Evolutionary conservation across 441 rosid species (phyloP).

Genomic region (Kokia cookei): DNA sequence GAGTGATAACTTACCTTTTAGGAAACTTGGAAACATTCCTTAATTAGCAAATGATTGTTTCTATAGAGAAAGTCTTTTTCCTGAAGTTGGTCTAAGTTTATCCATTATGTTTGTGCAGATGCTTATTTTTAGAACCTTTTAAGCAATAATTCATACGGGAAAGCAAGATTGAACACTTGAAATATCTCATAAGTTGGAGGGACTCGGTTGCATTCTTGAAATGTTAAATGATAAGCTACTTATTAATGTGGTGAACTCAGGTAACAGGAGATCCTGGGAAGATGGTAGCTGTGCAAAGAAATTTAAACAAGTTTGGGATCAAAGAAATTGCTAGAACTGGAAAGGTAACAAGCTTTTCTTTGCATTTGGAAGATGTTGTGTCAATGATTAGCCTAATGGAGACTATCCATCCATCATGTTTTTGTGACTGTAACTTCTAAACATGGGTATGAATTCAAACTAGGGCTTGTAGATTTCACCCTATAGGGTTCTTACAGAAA

Average conservation of each 20-base stretch:
- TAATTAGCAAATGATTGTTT: too few relatives aligned
- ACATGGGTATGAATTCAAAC: neutral
- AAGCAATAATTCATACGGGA: too few relatives aligned
- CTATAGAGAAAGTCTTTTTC: too few relatives aligned
- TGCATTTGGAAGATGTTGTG: neutral
- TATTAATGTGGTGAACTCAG: conserved; percentile 22
- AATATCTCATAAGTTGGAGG: neutral
- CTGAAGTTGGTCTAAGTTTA: too few relatives aligned
- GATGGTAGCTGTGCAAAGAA: conserved; percentile 70
- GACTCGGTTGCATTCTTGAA: neutral
- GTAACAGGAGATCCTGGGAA: conserved; percentile 98
- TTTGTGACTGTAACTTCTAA: neutral
- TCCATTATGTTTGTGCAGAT: too few relatives aligned
- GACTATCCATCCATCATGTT: neutral
- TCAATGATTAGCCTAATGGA: neutral
- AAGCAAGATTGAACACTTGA: too few relatives aligned
- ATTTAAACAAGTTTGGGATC: conserved; percentile 85
- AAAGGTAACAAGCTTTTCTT: conserved; percentile 46
- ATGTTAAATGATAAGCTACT: neutral
- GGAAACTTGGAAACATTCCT: too few relatives aligned
- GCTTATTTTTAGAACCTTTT: too few relatives aligned
- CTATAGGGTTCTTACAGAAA: neutral
- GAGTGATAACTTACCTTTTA: too few relatives aligned
- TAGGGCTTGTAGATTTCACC: neutral
- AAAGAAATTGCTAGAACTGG: conserved; percentile 95